phyloP scores from a whole-genome alignment of 2,329 filamentous ascomycete species.

The Colletotrichum viniferum region DNA sequence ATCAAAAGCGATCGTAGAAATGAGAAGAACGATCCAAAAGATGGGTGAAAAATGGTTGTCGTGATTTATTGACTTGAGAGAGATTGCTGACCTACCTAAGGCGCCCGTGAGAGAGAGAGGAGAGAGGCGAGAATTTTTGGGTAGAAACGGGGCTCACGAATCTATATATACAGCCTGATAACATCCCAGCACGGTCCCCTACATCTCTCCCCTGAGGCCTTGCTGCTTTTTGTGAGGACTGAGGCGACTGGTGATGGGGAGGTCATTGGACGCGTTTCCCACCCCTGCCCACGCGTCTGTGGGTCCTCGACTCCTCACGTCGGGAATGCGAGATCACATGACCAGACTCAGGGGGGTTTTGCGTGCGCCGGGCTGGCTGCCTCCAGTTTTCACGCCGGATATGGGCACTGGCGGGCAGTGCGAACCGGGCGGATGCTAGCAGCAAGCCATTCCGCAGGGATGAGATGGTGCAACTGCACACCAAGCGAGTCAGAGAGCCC shows the following conservation, averaged over 20 bases:
- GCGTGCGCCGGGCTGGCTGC: background rate
- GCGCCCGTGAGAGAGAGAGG: constrained; percentile 24
- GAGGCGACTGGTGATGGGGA: constrained; percentile 15
- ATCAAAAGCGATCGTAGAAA: background rate
- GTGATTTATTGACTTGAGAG: background rate
- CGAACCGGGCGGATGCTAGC: background rate
- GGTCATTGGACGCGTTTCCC: constrained; percentile 19
- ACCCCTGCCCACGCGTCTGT: background rate
- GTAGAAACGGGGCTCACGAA: constrained; percentile 9
- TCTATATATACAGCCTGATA: constrained; percentile 17
- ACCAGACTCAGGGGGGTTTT: background rate
- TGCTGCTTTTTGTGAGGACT: constrained; percentile 1
- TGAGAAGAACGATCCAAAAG: background rate
- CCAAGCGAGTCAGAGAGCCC: background rate
- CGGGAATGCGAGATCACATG: constrained; percentile 8
- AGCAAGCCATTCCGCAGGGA: constrained; percentile 18
- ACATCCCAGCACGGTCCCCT: constrained; percentile 15
- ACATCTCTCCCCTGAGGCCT: constrained; percentile 4
- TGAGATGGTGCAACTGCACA: background rate
- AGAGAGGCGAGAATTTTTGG: constrained; percentile 19
- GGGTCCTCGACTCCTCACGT: background rate
- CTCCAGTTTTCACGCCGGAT: background rate
- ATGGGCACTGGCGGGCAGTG: constrained; percentile 5
- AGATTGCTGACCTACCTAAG: constrained; percentile 35
- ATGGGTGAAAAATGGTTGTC: background rate